phyloP scores from a whole-genome alignment of 208 protist genomes.

The Trypanosoma platydactyli region DNA sequence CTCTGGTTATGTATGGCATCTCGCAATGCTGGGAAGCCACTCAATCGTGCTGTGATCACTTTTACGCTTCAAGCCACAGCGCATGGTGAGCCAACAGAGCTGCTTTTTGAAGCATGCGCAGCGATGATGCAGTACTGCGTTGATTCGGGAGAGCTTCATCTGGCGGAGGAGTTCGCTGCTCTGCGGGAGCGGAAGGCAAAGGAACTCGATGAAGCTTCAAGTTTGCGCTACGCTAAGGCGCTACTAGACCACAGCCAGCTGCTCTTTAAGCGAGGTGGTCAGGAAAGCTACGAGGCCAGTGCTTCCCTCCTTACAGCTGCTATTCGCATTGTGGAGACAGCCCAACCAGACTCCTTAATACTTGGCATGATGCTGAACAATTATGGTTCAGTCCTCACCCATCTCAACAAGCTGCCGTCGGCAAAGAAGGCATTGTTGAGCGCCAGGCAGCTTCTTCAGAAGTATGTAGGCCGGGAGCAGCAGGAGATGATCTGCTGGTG shows the following conservation, averaged over 20 bases:
- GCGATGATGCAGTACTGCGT: slow-evolving; percentile 39
- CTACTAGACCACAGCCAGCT: slow-evolving; percentile 42
- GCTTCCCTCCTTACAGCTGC: slow-evolving; percentile 41
- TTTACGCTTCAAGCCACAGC: slow-evolving; percentile 35
- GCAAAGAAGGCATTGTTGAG: slow-evolving; percentile 40
- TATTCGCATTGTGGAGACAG: slow-evolving; percentile 37
- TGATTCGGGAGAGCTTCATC: slow-evolving; percentile 26
- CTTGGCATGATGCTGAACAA: slow-evolving; percentile 49
- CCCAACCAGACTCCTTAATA: slow-evolving; percentile 25
- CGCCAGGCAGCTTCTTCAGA: slow-evolving; percentile 39
- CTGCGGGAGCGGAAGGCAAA: slow-evolving; percentile 35
- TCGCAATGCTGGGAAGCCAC: slow-evolving; percentile 22
- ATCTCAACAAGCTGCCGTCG: slow-evolving; percentile 37
- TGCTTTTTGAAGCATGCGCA: slow-evolving; percentile 48
- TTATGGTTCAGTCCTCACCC: slow-evolving; percentile 43
- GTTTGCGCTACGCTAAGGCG: slow-evolving; percentile 31
- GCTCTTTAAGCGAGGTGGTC: slow-evolving; percentile 27
- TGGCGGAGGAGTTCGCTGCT: slow-evolving; percentile 34
- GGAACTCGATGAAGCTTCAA: slow-evolving; percentile 31
- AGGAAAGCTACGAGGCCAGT: slow-evolving; percentile 39
- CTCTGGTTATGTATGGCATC: slow-evolving; percentile 30
- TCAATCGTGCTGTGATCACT: slow-evolving; percentile 35
- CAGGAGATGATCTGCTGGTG: slow-evolving; percentile 50
- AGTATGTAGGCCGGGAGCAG: slow-evolving; percentile 27
- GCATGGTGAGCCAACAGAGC: slow-evolving; percentile 38